phyloP scores from a whole-genome alignment of 306 rosid species.

The Abrus precatorius region DNA sequence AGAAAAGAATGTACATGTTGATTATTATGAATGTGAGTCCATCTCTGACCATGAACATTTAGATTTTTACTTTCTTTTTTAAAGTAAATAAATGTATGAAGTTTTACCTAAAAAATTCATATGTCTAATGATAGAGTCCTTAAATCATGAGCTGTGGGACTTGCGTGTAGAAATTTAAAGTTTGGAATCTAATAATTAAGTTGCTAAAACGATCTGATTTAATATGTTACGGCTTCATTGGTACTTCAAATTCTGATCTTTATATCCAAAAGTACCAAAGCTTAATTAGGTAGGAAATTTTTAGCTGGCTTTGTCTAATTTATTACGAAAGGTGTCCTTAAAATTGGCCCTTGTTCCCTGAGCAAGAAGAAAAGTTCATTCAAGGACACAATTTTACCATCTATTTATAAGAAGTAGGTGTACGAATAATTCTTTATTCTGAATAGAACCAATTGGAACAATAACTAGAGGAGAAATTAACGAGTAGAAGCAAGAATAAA shows the following conservation, averaged over 20 bases:
- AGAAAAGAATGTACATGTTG: conserved; percentile 23
- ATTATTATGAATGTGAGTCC: conserved; percentile 29
- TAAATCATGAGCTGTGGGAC: conserved; percentile 53
- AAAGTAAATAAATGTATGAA: not conserved
- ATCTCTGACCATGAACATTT: conserved; percentile 7
- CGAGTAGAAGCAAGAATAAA: not conserved
- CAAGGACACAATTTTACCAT: not conserved
- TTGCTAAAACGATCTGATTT: conserved; percentile 7
- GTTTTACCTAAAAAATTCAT: not conserved
- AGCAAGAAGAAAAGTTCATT: conserved; percentile 22
- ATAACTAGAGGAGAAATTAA: conserved; percentile 3
- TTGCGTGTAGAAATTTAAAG: conserved; percentile 40
- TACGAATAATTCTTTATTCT: conserved; percentile 5
- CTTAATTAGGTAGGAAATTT: conserved; percentile 2
- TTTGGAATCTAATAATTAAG: conserved; percentile 42
- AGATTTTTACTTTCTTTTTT: conserved; percentile 13
- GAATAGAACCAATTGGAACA: not conserved
- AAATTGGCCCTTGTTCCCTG: conserved; percentile 21
- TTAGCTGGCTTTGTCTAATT: conserved; percentile 31
- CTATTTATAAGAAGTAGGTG: not conserved
- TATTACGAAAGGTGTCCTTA: conserved; percentile 11
- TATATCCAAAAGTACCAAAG: not conserved
- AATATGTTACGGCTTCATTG: conserved; percentile 1
- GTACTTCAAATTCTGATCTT: conserved; percentile 34
- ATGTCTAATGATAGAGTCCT: conserved; percentile 26